phyloP scores from a whole-genome alignment of 108 stramenopile genomes.

The Discostella pseudostelligera region DNA sequence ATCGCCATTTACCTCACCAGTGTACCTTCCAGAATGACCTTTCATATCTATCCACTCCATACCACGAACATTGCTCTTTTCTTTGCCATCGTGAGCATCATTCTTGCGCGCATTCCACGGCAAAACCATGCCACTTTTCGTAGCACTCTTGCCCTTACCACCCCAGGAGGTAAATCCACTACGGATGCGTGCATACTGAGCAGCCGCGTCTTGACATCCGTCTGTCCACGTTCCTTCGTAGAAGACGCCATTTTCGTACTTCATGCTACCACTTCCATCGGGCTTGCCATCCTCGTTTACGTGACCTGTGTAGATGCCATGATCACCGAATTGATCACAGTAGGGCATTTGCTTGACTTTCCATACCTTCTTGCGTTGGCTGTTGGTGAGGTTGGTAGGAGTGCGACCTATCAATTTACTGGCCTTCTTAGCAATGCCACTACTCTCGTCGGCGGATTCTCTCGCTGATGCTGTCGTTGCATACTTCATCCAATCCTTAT shows the following conservation, averaged over 20 bases:
- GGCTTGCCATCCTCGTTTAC: conserved; percentile 28
- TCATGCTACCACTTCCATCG: conserved; percentile 33
- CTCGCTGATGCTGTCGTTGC: background rate
- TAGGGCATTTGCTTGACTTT: conserved; percentile 38
- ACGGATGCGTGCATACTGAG: conserved; percentile 37
- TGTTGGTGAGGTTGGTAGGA: conserved; percentile 1
- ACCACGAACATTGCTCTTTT: conserved; percentile 36
- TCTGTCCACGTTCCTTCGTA: conserved; percentile 38
- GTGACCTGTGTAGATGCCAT: conserved; percentile 31
- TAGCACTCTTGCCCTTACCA: conserved; percentile 30
- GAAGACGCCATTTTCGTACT: conserved; percentile 43
- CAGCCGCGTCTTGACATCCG: conserved; percentile 33
- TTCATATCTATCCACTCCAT: conserved; percentile 43
- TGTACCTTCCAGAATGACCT: conserved; percentile 36
- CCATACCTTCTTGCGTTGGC: conserved; percentile 7
- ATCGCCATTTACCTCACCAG: conserved; percentile 26
- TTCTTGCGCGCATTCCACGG: conserved; percentile 40
- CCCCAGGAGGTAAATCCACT: conserved; percentile 41
- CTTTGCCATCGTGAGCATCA: conserved; percentile 21
- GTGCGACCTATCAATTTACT: conserved; percentile 14
- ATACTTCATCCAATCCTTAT: conserved; percentile 8
- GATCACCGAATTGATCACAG: conserved; percentile 40
- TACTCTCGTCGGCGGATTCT: background rate
- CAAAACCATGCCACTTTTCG: conserved; percentile 24
- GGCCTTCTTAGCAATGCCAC: background rate